Evolutionary conservation across 2,329 filamentous ascomycete species (phyloP), one percentile per base, ranked within the genome.

Genomic region (Tolypocladium guangdongense): DNA sequence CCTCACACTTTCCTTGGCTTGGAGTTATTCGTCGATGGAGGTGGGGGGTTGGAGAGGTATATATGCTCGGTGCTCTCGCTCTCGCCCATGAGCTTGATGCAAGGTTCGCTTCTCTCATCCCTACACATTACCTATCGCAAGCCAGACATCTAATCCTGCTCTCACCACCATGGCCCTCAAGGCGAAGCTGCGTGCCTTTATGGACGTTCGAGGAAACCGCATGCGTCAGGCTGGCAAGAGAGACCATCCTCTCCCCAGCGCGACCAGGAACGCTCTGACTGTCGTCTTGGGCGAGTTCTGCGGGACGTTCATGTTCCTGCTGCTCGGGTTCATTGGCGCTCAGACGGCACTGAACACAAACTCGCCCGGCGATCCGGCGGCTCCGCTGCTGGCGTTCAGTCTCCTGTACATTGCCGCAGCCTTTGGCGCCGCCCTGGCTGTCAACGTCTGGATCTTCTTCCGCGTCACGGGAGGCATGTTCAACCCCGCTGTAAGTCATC

Each of bases 381-480:
- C 63, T 0, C 62, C 63, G 7, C 63, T 72, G 1, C 53, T 65
- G 14, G 64, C 70, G 0, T 62, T 63, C 45, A 68, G 64, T 33
- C 61, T 80, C 38, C 60, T 81, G 24, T 80, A 76, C 60, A 75
- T 81, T 55, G 73, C 76, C 35, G 59, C 75, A 1, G 68, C 71
- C 36, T 81, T 81, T 52, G 77, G 76, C 14, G 64, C 76, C 10
- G 72, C 76, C 3, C 62, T 82, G 24, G 70, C 74, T 2, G 73
- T 78, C 53, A 80, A 77, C 52, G 78, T 78, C 10, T 82, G 77
- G 77, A 71, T 78, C 27, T 82, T 81, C 61, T 82, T 73, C 59
- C 72, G 79, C 45, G 70, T 82, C 24, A 77, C 72, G 3, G 75
- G 75, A 37, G 75, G 75, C 49, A 70, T 77, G 64, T 78, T 78